Percentiles rank a stretch among this genome's conserved stretches.
These are phyloP conservation scores for Hemisphaericaspora nanyangensis DNA, from an alignment of 805 yeast species.

Conservation along the genomic window DNA sequence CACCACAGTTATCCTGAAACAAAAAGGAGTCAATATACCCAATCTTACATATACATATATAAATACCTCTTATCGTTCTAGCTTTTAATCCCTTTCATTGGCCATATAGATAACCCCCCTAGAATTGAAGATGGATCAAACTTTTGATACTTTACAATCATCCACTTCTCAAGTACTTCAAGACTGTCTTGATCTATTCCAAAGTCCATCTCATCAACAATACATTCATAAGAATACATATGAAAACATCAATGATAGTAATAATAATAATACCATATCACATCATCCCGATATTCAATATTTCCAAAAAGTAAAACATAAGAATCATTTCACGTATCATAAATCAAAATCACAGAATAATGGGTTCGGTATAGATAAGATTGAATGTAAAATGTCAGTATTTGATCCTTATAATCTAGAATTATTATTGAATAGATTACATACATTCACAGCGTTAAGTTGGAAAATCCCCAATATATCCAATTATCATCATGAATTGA, in stretches of 20 bases:
- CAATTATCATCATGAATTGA: conserved; percentile 19
- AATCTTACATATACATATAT: too few relatives aligned
- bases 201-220: conserved; percentile 10
- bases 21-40: too few relatives aligned
- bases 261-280: conserved; percentile 3
- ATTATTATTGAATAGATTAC: conserved; percentile 36
- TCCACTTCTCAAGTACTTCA: conserved; percentile 22
- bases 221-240: conserved; percentile 11
- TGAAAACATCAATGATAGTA: too few relatives aligned
- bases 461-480: conserved; percentile 40
- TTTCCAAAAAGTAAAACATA: conserved; percentile 31
- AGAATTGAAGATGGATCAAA: too few relatives aligned
- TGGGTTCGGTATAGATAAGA: conserved; percentile 10
- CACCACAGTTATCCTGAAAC: too few relatives aligned
- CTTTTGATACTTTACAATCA: too few relatives aligned
- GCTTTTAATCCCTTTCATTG: too few relatives aligned
- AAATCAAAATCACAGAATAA: conserved; percentile 17
- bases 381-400: conserved; percentile 12
- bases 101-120: too few relatives aligned
- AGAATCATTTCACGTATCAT: conserved; percentile 37
- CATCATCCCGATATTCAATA: conserved; percentile 38
- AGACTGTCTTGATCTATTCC: conserved; percentile 20
- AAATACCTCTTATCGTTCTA: too few relatives aligned
- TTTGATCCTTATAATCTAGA: conserved; percentile 38
- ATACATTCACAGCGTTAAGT: conserved; percentile 41